Base-by-base conservation (phyloP, 108 stramenopile genomes). In the Chaetoceros tenuissimus region DNA sequence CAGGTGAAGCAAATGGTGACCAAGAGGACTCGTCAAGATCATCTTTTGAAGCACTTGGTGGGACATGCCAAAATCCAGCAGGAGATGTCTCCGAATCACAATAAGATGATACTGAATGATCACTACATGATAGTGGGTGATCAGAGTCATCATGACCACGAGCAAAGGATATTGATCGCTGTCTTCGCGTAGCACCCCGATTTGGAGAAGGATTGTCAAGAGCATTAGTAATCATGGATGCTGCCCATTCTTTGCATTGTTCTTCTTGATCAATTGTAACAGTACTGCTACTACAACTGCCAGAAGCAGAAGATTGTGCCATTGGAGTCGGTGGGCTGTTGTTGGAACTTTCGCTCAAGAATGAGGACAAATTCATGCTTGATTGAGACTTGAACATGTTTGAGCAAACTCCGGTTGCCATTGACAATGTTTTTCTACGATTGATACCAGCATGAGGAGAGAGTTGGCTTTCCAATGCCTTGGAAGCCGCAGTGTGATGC, bases 201-300 rank as follows among this genome's bases (percentile, higher is more conserved):
- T 31, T 63, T 29, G 34, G 68, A 57, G 28, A 67, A 49, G 23
- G 18, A 24, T 5, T 7, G 13, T 21, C 19, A 24, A 24, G 23
- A 7, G 48, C 77, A 40, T 80, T 72, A 17, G 71, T 67, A 51
- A 92, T 64, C 31, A 85, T 27, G 48, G 60, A 62, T 3, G 82
- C 82, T 24, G 90, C 90, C 90, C 90, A 92, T 64, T 92, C 82
- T 53, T 81, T 84, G n/a, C 78, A 79, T 27, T 82, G 79, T 21
- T 62, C 72, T 27, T 75, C 71, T 43, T 68, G 73, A 25, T 48
- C 70, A 26, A 65, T 60, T 13, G 77, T 73, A 31, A 56, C 82
- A 34, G 53, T 65, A 24, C 80, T 78, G 17, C n/a, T n/a, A 40
- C 72, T 76, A 48, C 81, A 79, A 8, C 79, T 75, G 48, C 86